Base-by-base conservation (phyloP, 2,329 filamentous ascomycete genomes). In the Trichocomaceae sp. region DNA sequence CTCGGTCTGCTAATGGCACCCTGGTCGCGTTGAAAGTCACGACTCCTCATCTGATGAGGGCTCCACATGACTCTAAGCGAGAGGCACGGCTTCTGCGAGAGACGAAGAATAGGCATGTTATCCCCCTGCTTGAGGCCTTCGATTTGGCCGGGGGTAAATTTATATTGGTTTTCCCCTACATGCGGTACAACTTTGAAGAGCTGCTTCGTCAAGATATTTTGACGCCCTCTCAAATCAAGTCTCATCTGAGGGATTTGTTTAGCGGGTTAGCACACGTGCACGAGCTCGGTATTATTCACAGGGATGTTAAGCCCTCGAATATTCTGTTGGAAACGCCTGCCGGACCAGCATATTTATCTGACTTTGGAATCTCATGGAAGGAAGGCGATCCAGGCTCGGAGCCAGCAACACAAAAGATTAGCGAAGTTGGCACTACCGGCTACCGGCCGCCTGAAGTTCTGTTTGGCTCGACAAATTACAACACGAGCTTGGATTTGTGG, bases 301-400 rank as follows among this genome's bases (percentile, higher is more conserved):
- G 93, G 55, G 93, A 99, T 66, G 76, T 99, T 66, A 99, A 99
- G 66, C 93, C 93, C 0, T 90, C 90, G 0, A 95, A 96, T 52
- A 80, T 99, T 35, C 77, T 96, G 8, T 79, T 96, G 46, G 75
- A 79, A 42, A 83, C 85, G 0, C 74, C 80, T 0, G 75, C 79
- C 5, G 88, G 87, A 0, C 87, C 89, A 4, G 88, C 88, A 3
- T 87, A 85, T 62, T 78, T 99, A 2, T 84, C 89, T 35, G 93
- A 99, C 69, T 97, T 99, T 73, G 92, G 93, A 50, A 95, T 93
- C 39, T 83, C 91, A 8, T 96, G 90, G 90, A 83, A 86, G 61
- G 81, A 86, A 2, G 69, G 77, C 10, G 71, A 76, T 20, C 60
- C 70, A 5, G 72, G 74, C 3, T 79, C 81, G 13, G 93, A 99